Base-by-base conservation (phyloP, 441 rosid species). In the Pelargonium australe region DNA sequence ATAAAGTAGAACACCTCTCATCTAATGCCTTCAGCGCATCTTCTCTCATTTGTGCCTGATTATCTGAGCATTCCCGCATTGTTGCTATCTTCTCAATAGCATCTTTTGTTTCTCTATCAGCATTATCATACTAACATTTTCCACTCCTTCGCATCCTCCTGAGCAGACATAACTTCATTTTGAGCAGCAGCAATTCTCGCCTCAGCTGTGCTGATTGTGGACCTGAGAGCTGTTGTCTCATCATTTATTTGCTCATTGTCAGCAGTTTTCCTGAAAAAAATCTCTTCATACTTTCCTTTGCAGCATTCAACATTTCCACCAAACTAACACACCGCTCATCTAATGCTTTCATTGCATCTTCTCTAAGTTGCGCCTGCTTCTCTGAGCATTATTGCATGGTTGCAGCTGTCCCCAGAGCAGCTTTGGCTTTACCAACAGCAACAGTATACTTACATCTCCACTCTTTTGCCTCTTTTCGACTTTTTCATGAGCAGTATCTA, bases 101-200 rank as follows among this genome's bases (percentile, higher is more conserved):
- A 80, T 84, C 76, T 79, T 87, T 92, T 43, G 97, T 92, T 73
- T 95, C 98, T 80, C 93, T 84, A 57, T 87, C 89, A 66, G 97
- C 94, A 65, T 76, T 79, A 72, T 88, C 98, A 69, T 86, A 95
- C 82, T 92, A 92, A 71, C 98, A 20, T 82, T 77, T 89, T 86
- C 99, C 98, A 95, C 70, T 95, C 98, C 66, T 80, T 84, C 2
- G 96, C 91, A 79, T 90, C 98, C 78, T 87, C 98, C 81, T 90
- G 89, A 72, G 97, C 91, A 64, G 97, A 84, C 71, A 80, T 79
- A 57, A 85, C 85, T 73, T 90, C 96, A 74, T 95, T 98, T 80
- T 79, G 85, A 63, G 97, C 93, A 77, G 99, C 99, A 80, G 90
- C 92, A 55, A 95, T 77, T 76, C 98, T 90, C 70, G 98, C 96